Base-by-base conservation (phyloP, 2,329 filamentous ascomycete species). In the Ophiostoma tasmaniense region DNA sequence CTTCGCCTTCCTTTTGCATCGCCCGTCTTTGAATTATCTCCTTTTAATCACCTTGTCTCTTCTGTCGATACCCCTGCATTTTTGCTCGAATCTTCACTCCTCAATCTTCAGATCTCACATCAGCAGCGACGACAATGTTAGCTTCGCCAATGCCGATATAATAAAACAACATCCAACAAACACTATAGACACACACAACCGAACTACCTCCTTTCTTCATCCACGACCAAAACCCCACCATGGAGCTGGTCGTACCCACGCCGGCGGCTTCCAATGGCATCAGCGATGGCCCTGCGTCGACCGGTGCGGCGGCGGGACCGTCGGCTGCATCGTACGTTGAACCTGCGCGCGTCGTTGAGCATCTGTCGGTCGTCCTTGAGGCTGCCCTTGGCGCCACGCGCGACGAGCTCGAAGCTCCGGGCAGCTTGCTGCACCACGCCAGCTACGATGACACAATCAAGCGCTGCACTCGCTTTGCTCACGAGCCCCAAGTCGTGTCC, bases 391-490 rank as follows among this genome's bases (percentile, higher is more conserved):
- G 91, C 73, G 90, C 91, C 74, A 86, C 86, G 69, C 87, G 88
- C 76, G 83, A 87, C 72, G 94, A 99, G 76, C 87, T 99, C 68
- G 88, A 94, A 78, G 86, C 87, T 72, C 82, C 88, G 20, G 93
- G 91, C 72, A 97, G 92, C 81, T 83, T 99, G 79, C 84, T 99
- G 71, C 92, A 93, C 70, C 84, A 88, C 75, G 80, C 83, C 69
- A 87, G 85, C 73, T 86, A 92, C 73, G 81, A 84, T 68, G 94
- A 98, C 75, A 97, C 95, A 7, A 81, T 96, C 69, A 89, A 93
- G 77, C 87, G 92, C 81, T 97, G 94, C 79, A 88, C 88, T 73
- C 90, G 93, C 75, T 98, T 98, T 79, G 93, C 93, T 70, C 88
- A 89, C 71, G 96, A 99, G 79, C 85, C 90, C 70, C 92, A 97